Evolutionary conservation across 768 basidiomycete genomes (phyloP).

Genomic region (Gymnopilus junonius): DNA sequence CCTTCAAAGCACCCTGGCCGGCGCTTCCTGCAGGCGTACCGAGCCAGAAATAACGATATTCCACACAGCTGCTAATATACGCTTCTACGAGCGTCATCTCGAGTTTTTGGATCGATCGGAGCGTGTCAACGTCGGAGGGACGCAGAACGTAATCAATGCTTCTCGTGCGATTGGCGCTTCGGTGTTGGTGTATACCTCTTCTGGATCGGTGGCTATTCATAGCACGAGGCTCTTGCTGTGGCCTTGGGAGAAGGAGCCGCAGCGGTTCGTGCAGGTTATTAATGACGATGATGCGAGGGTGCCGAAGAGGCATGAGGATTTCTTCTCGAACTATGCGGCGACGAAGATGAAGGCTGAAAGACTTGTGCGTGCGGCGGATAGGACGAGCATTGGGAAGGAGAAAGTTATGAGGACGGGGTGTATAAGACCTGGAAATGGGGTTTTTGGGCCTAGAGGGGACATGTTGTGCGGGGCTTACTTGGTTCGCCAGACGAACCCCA

Average conservation of each 20-base stretch:
- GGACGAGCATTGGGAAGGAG: conserved; percentile 19
- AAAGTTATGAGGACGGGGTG: conserved; percentile 65
- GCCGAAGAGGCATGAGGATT: conserved; percentile 60
- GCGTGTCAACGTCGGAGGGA: conserved; percentile 69
- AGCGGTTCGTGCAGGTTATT: conserved; percentile 62
- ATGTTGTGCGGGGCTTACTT: conserved; percentile 69
- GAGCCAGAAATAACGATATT: conserved; percentile 63
- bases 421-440: conserved; percentile 78
- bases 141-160: conserved; percentile 67
- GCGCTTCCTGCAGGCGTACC: conserved; percentile 18
- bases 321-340: conserved; percentile 80
- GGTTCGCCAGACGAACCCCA: conserved; percentile 58
- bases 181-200: conserved; percentile 73
- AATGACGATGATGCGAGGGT: conserved; percentile 60
- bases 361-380: conserved; percentile 43
- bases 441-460: conserved; percentile 80
- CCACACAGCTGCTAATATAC: conserved; percentile 79
- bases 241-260: conserved; percentile 73
- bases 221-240: conserved; percentile 67
- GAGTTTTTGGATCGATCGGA: conserved; percentile 57
- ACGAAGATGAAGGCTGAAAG: conserved; percentile 65
- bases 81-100: conserved; percentile 70
- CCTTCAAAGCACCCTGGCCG: conserved; percentile 72
- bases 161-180: conserved; percentile 57
- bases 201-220: conserved; percentile 64